These are phyloP conservation scores for Kurtzmaniella cleridarum DNA, from an alignment of 805 yeast species.

Conservation along the genomic window DNA sequence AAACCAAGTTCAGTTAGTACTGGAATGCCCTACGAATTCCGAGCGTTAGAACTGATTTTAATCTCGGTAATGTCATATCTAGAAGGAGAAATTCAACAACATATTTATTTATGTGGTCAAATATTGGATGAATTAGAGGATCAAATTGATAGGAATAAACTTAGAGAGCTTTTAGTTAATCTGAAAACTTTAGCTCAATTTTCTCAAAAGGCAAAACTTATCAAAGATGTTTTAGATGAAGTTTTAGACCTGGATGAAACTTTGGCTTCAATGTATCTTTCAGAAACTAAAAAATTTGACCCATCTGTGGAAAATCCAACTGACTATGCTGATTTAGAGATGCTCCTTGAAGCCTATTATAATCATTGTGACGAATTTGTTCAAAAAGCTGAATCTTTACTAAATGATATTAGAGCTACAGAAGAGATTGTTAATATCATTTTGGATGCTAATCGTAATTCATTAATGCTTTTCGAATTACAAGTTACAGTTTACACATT, in stretches of 20 bases:
- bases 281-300: slow-evolving; percentile 29
- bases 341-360: slow-evolving; percentile 83
- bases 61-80: slow-evolving; percentile 74
- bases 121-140: slow-evolving; percentile 70
- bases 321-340: slow-evolving; percentile 67
- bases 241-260: slow-evolving; percentile 84
- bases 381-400: slow-evolving; percentile 79
- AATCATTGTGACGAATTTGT: slow-evolving; percentile 91
- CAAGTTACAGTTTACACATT: slow-evolving; percentile 79
- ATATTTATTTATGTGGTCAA: slow-evolving; percentile 51
- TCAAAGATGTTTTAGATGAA: slow-evolving; percentile 79
- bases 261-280: slow-evolving; percentile 70
- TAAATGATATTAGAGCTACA: slow-evolving; percentile 80
- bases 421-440: slow-evolving; percentile 92
- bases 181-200: slow-evolving; percentile 69
- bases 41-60: slow-evolving; percentile 77
- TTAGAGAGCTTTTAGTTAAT: slow-evolving; percentile 66
- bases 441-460: slow-evolving; percentile 84
- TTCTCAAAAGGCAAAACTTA: slow-evolving; percentile 68
- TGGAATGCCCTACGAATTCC: slow-evolving; percentile 57
- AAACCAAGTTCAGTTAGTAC: slow-evolving; percentile 23
- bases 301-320: slow-evolving; percentile 9
- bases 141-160: slow-evolving; percentile 68
- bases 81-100: slow-evolving; percentile 67
- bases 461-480: slow-evolving; percentile 80